Percentiles rank a stretch among this genome's conserved stretches.
These are phyloP conservation scores for Chrysochromulina tobinii DNA, from an alignment of 78 protist genomes.

Conservation along the genomic window DNA sequence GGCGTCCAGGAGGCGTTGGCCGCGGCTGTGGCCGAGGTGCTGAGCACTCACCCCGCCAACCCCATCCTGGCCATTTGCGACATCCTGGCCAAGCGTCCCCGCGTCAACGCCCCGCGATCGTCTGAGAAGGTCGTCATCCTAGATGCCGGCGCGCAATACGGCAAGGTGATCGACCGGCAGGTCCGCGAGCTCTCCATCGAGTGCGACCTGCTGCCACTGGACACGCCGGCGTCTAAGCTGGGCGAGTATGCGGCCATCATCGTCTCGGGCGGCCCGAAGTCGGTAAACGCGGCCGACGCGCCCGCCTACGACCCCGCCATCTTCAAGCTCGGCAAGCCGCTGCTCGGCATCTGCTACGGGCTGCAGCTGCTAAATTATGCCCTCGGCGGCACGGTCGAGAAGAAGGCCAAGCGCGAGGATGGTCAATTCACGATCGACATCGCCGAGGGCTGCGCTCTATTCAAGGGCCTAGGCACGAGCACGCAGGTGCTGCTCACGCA, in stretches of 20 bases:
- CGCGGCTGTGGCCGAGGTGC: no score
- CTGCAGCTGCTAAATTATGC: slow-evolving; percentile 81
- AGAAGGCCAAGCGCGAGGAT: slow-evolving; percentile 78
- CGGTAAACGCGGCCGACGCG: slow-evolving; percentile 56
- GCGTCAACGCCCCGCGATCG: no score
- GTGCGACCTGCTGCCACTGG: slow-evolving; percentile 77
- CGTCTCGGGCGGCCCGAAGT: slow-evolving; percentile 90
- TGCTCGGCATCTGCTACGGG: slow-evolving; percentile 96
- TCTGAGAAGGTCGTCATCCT: slow-evolving; percentile 37
- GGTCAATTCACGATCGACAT: slow-evolving; percentile 66
- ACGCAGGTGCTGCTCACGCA: slow-evolving; percentile 86
- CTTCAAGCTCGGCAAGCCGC: slow-evolving; percentile 70
- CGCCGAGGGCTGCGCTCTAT: slow-evolving; percentile 38
- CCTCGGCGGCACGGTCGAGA: slow-evolving; percentile 82
- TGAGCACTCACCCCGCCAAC: no score
- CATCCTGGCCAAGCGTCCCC: no score
- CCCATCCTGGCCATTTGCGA: no score
- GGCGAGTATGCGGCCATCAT: slow-evolving; percentile 65
- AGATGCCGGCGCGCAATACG: slow-evolving; percentile 64
- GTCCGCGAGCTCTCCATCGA: slow-evolving; percentile 88
- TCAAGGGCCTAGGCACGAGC: slow-evolving; percentile 45
- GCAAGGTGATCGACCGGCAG: slow-evolving; percentile 86
- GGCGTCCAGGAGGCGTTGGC: no score
- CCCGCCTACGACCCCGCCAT: slow-evolving; percentile 65
- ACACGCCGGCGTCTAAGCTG: background rate